These are phyloP conservation scores for Fraxinus americana DNA, from an alignment of 257 asterid species.

Conservation along the genomic window DNA sequence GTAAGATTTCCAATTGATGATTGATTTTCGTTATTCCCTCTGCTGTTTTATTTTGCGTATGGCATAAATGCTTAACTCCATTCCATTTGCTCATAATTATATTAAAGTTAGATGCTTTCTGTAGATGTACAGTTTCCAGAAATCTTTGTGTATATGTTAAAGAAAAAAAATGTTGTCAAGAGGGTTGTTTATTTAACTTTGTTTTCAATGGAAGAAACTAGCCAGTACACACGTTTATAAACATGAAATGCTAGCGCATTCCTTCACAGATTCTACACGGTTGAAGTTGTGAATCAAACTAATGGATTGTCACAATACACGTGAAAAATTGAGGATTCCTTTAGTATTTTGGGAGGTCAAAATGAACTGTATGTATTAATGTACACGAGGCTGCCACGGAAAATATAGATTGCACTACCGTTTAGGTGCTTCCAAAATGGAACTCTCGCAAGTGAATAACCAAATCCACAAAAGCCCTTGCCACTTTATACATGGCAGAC, in stretches of 20 bases:
- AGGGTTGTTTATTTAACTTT: neutral
- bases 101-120: neutral
- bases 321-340: neutral
- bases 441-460: neutral
- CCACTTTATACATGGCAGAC: neutral
- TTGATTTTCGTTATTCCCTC: neutral
- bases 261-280: neutral
- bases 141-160: neutral
- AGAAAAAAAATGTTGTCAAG: neutral
- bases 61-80: neutral
- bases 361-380: neutral
- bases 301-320: neutral
- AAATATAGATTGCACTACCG: neutral
- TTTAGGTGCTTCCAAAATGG: neutral
- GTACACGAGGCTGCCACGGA: neutral
- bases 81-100: neutral
- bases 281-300: neutral
- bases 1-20: conserved; percentile 25
- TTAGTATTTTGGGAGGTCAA: neutral
- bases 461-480: neutral
- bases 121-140: neutral
- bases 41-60: neutral
- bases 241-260: neutral
- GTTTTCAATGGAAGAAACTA: neutral
- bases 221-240: neutral